Base-by-base conservation (phyloP, 371 early-diverging fungal genomes). In the Synchytrium microbalum region DNA sequence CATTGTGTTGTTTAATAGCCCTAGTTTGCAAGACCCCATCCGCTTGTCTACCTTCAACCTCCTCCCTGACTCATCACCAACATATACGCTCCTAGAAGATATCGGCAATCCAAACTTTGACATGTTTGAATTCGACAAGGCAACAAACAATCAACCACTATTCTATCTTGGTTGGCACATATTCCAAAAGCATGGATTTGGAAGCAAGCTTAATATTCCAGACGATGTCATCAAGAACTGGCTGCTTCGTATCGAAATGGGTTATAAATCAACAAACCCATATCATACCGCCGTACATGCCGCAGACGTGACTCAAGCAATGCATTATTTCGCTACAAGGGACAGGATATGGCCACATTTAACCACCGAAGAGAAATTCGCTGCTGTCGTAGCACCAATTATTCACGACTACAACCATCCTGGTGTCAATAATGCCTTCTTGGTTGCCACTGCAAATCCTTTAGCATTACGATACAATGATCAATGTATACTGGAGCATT, bases 381-480 rank as follows among this genome's bases (percentile, higher is more conserved):
- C 76, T 1, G 57, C 69, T 16, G 5, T 81, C 3, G 60, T 81
- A 5, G 81, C 83, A 23, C 69, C 79, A 8, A 64, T 73, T 32
- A 74, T 75, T 28, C 83, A 83, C 69, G 83, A 83, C 67, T 74
- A 69, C 68, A 68, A 68, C 66, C 83, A 83, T 64, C 83, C 83
- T 19, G 83, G 83, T 3, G 67, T 79, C 53, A 80, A 77, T 69
- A 83, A 83, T 59, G 68, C 70, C 52, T 83, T 79, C 57, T 65
- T 81, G 8, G 67, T 83, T 55, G 61, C 69, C 13, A 73, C 72
- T 0, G 5, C 16, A n/a, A 64, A 75, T 62, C 70, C 74, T 2
- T 64, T 81, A 24, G 73, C 83, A 1, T 19, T 81, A 2, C 68
- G 72, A 24, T 83, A 83, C 70, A 81, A 77, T 64, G 83, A 83